These are phyloP conservation scores for Phytopythium helicoides DNA, from an alignment of 352 stramenopile species.

Conservation along the genomic window DNA sequence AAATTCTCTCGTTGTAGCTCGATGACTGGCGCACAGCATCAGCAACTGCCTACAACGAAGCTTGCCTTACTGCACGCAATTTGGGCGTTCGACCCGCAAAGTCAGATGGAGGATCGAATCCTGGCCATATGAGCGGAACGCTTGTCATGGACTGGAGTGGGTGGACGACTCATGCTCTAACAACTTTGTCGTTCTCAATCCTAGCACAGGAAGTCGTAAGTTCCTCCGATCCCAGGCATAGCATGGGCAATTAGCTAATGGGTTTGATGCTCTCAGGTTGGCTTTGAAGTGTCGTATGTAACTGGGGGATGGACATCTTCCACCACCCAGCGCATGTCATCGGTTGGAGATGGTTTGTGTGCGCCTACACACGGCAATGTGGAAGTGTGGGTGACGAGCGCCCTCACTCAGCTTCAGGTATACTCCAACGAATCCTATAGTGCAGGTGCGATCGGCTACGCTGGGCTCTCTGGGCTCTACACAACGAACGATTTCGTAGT, in stretches of 20 bases:
- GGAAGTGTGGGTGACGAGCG: constrained; percentile 27
- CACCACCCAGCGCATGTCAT: constrained; percentile 33
- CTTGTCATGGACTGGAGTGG: constrained; percentile 29
- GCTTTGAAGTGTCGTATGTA: constrained; percentile 14
- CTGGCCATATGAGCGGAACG: constrained; percentile 18
- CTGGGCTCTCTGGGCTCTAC: constrained; percentile 30
- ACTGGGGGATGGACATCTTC: background rate
- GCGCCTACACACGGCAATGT: constrained; percentile 32
- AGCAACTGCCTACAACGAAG: constrained; percentile 5
- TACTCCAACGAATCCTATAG: constrained; percentile 31
- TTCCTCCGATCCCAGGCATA: background rate
- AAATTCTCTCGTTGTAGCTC: constrained; percentile 10
- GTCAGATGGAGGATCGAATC: constrained; percentile 7
- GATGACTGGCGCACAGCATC: constrained; percentile 17
- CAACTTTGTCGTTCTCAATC: constrained; percentile 39
- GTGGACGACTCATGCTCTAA: constrained; percentile 42
- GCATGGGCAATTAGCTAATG: no score
- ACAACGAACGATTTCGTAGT: constrained; percentile 36
- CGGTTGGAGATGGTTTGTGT: constrained; percentile 14
- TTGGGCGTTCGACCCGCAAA: constrained; percentile 16
- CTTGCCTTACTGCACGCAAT: constrained; percentile 4
- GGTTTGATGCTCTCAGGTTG: constrained; percentile 4
- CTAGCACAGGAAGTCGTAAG: constrained; percentile 40
- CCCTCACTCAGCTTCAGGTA: constrained; percentile 2
- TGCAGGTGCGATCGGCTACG: constrained; percentile 21